A percentile compares a stretch with the other conserved stretches of the same genome.
These are phyloP conservation scores for Xylariaceae sp. DNA, from an alignment of 2,329 filamentous ascomycete species.

Conservation along the genomic window DNA sequence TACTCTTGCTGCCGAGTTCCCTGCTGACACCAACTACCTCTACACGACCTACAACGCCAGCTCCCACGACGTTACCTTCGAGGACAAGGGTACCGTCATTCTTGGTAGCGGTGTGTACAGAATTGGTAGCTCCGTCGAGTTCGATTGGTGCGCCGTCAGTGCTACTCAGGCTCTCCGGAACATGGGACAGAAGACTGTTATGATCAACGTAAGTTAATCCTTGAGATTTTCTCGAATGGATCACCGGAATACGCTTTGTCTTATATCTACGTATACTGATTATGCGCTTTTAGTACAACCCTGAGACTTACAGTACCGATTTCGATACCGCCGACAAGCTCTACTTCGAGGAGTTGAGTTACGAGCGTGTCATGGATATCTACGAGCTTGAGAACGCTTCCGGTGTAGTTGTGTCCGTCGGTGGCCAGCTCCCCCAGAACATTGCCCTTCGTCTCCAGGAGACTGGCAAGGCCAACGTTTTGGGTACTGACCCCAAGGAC, in stretches of 20 bases:
- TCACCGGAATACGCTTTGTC: background rate
- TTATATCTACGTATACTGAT: slow-evolving; percentile 2
- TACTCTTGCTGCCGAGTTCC: slow-evolving; percentile 94
- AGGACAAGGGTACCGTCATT: slow-evolving; percentile 84
- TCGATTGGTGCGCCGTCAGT: slow-evolving; percentile 97
- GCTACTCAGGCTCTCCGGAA: slow-evolving; percentile 75
- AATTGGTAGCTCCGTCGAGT: slow-evolving; percentile 96
- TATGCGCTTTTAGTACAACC: slow-evolving; percentile 12
- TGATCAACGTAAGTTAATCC: slow-evolving; percentile 71
- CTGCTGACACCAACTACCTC: slow-evolving; percentile 88
- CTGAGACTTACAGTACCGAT: slow-evolving; percentile 74
- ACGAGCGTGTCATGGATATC: slow-evolving; percentile 98
- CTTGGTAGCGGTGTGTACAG: slow-evolving; percentile 95
- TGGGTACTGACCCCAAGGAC: slow-evolving; percentile 87
- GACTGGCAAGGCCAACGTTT: slow-evolving; percentile 78
- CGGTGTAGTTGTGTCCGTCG: slow-evolving; percentile 91
- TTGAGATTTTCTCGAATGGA: background rate
- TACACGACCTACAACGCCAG: slow-evolving; percentile 98
- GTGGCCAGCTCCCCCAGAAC: slow-evolving; percentile 94
- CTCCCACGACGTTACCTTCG: slow-evolving; percentile 86
- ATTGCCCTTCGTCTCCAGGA: slow-evolving; percentile 93
- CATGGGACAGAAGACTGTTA: slow-evolving; percentile 94
- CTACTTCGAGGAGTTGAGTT: slow-evolving; percentile 95
- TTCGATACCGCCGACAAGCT: slow-evolving; percentile 85
- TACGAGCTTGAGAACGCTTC: slow-evolving; percentile 84